phyloP scores from a whole-genome alignment of 192 early-diverging fungal species.

The Coemansia sp. region DNA sequence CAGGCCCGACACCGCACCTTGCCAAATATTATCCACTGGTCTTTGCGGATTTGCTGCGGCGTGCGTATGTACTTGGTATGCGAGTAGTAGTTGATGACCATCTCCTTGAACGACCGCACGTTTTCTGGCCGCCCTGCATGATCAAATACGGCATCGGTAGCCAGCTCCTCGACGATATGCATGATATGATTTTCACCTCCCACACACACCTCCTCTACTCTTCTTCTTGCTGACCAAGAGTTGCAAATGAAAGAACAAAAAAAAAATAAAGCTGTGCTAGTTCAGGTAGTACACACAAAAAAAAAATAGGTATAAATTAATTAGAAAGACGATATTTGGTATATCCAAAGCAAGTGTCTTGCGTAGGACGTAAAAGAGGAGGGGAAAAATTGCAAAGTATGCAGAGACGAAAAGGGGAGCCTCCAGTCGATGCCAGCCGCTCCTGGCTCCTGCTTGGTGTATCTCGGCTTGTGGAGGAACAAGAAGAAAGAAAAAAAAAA shows the following conservation, averaged over 20 bases:
- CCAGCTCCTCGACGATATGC: slow-evolving; percentile 44
- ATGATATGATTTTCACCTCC: no score
- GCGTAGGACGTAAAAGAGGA: not conserved
- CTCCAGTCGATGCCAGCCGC: not conserved
- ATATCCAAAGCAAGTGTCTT: not conserved
- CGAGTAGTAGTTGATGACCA: slow-evolving; percentile 51
- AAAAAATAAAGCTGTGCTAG: no score
- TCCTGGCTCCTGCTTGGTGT: not conserved
- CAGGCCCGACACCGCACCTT: slow-evolving; percentile 62
- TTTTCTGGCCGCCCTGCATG: slow-evolving; percentile 13
- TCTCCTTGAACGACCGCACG: slow-evolving; percentile 42
- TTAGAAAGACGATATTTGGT: no score
- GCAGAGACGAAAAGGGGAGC: not conserved
- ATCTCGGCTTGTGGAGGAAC: not conserved
- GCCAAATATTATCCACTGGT: slow-evolving; percentile 57
- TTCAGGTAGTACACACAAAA: not conserved
- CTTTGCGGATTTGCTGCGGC: slow-evolving; percentile 59
- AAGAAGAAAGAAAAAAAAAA: not conserved
- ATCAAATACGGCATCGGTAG: slow-evolving; percentile 49
- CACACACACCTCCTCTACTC: no score
- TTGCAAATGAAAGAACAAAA: no score
- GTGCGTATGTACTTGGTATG: slow-evolving; percentile 65
- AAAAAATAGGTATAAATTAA: no score
- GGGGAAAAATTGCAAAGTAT: not conserved
- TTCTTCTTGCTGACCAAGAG: not conserved